Percentiles rank a stretch among this genome's conserved stretches.
phyloP scores from a whole-genome alignment of 768 basidiomycete genomes.

The Leccinum ochraceum region DNA sequence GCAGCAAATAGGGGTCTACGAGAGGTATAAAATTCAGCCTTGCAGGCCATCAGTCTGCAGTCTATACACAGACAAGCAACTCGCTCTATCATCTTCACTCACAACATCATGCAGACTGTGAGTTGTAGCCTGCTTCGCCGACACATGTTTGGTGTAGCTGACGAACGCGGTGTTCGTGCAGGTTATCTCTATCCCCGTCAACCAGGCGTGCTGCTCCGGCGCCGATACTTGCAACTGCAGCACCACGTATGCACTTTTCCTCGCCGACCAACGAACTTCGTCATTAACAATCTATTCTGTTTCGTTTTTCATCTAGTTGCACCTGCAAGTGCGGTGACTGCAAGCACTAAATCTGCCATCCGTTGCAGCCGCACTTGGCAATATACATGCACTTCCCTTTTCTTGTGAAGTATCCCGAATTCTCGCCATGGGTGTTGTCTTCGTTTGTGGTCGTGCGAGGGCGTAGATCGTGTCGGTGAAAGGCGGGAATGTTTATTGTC shows the following conservation, averaged over 20 bases:
- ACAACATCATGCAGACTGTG: conserved; percentile 20
- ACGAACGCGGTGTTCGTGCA: background rate
- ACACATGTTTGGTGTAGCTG: background rate
- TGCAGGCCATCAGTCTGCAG: background rate
- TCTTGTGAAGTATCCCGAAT: background rate
- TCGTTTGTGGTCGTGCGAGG: background rate
- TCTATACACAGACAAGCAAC: background rate
- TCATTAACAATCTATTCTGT: background rate
- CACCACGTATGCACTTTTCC: conserved; percentile 8
- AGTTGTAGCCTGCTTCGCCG: background rate
- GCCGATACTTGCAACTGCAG: conserved; percentile 14
- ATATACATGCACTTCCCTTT: background rate
- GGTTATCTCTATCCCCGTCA: conserved; percentile 10
- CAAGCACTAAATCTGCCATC: conserved; percentile 14
- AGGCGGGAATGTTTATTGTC: background rate
- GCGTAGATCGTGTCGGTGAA: background rate
- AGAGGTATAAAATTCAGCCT: conserved; percentile 9
- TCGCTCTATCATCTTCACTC: background rate
- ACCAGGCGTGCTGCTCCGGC: conserved; percentile 23
- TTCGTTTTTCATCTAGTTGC: conserved; percentile 3
- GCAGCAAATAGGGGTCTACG: background rate
- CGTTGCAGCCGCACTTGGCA: background rate
- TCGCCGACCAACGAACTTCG: too few species aligned
- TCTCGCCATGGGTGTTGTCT: background rate
- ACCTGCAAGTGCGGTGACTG: conserved; percentile 22